Evolutionary conservation across 2,329 filamentous ascomycete species (phyloP), one percentile per base, ranked within the genome.

Genomic region (Dendrostoma leiphaemia): DNA sequence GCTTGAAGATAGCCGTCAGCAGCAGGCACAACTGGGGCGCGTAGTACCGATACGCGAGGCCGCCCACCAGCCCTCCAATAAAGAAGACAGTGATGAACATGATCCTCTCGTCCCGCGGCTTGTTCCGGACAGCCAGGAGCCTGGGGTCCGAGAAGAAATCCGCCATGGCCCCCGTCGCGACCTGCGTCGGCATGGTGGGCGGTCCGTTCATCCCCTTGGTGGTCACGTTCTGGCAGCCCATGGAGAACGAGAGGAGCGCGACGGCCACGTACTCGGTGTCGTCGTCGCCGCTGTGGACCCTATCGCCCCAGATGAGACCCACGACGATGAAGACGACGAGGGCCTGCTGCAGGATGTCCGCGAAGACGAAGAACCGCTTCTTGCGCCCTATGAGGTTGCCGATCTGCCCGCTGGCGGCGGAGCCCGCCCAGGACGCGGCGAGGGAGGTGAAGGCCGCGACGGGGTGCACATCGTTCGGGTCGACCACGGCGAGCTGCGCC

Each of bases 171-270:
- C 48, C 48, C 5, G 48, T 51, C 17, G 48, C 48, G 29, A 51
- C 48, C 48, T 51, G 48, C 13, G 48, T 51, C 28, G 48, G 48
- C 37, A 51, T 51, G 19, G 48, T 51, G 8, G 48, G 48, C 29
- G 48, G 48, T 15, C 48, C 48, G 10, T 51, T 51, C 48, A 51
- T 51, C 28, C 48, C 48, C 48, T 51, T 51, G 10, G 48, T 51
- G 13, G 48, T 51, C 38, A 51, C 48, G 15, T 51, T 51, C 26
- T 51, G 48, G 10, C 48, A 51, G 13, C 48, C 48, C 48, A 51
- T 51, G 37, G 48, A 51, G 38, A 51, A 51, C 4, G 48, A 51
- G 6, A 51, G 29, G 15, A 51, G 48, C 29, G 48, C 48, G 17
- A 51, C 48, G 29, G 48, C 48, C 17, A 26, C 37, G 8, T 51